Conservation (phyloP, 805 yeast species). For the Suhomyces sp. region DNA sequence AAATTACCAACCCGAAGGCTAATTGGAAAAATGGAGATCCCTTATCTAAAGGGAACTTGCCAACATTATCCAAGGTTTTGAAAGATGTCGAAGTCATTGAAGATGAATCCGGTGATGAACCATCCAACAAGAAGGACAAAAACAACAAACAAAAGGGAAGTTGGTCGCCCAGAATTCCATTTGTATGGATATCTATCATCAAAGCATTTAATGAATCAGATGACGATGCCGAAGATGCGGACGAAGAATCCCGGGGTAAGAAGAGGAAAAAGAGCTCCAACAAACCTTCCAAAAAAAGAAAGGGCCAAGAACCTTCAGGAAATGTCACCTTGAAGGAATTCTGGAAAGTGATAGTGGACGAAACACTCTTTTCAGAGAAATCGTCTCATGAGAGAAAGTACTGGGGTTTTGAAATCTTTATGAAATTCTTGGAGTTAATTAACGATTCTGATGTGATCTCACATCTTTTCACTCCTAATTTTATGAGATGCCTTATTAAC, state of each 20-base stretch:
- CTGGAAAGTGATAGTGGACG: constrained; percentile 79
- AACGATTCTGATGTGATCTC: constrained; percentile 16
- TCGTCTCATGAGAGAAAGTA: constrained; percentile 84
- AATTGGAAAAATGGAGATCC: constrained; percentile 78
- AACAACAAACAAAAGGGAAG: constrained; percentile 53
- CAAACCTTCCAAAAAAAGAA: constrained; percentile 17
- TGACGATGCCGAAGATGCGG: constrained; percentile 19
- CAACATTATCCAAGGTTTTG: constrained; percentile 57
- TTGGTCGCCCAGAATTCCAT: constrained; percentile 75
- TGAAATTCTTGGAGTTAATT: constrained; percentile 36
- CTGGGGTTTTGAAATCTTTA: constrained; percentile 78
- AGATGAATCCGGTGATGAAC: constrained; percentile 29
- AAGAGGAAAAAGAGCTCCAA: constrained; percentile 33
- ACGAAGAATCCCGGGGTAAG: constrained; percentile 13
- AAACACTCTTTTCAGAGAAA: constrained; percentile 68
- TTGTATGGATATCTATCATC: constrained; percentile 67
- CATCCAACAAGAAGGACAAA: constrained; percentile 17
- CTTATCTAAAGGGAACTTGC: constrained; percentile 64
- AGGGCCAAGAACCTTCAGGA: constrained; percentile 33
- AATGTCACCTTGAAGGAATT: constrained; percentile 51
- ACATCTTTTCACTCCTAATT: constrained; percentile 55
- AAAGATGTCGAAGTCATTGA: constrained; percentile 51
- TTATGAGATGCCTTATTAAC: constrained; percentile 70
- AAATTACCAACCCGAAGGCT: constrained; percentile 14
- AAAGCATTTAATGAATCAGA: constrained; percentile 34